Evolutionary conservation across 2,329 filamentous ascomycete species (phyloP).

Genomic region (Coniochaeta sp.): DNA sequence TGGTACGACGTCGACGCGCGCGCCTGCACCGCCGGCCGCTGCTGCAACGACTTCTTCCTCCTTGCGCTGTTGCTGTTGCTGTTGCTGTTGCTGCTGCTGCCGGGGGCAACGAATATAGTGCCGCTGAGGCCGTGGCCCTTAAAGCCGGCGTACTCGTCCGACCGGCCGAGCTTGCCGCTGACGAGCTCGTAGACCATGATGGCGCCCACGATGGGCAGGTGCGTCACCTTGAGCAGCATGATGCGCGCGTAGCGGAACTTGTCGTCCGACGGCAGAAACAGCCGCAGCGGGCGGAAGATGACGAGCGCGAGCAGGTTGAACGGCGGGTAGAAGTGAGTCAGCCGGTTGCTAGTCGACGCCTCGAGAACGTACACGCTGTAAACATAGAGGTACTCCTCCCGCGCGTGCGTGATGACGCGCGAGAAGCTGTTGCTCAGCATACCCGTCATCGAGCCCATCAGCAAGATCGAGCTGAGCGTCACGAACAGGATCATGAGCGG

Average conservation of each 20-base stretch:
- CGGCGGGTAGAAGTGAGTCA: conserved; percentile 64
- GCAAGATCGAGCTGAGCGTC: conserved; percentile 67
- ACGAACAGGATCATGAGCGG: conserved; percentile 67
- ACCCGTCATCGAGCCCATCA: conserved; percentile 72
- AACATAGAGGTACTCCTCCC: conserved; percentile 73
- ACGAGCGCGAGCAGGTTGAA: conserved; percentile 69
- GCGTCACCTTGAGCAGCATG: conserved; percentile 53
- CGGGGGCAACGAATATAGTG: not conserved
- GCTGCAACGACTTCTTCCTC: not conserved
- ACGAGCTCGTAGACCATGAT: conserved; percentile 62
- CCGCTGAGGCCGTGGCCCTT: conserved; percentile 17
- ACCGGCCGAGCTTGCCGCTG: conserved; percentile 24
- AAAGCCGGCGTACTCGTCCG: conserved; percentile 40
- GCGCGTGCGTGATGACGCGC: conserved; percentile 54
- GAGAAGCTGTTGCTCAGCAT: conserved; percentile 71
- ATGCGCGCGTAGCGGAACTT: conserved; percentile 57
- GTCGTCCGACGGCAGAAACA: conserved; percentile 57
- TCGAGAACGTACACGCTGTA: conserved; percentile 60
- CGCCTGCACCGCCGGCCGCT: not conserved
- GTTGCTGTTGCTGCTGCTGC: no score
- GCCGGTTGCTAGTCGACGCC: conserved; percentile 59
- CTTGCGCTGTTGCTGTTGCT: not conserved
- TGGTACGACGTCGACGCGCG: not conserved
- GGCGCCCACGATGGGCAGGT: conserved; percentile 59
- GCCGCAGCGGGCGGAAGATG: conserved; percentile 63